A percentile compares a stretch with the other conserved stretches of the same genome.
Conservation (phyloP, 768 basidiomycete genomes). For the Trametes punicea region DNA sequence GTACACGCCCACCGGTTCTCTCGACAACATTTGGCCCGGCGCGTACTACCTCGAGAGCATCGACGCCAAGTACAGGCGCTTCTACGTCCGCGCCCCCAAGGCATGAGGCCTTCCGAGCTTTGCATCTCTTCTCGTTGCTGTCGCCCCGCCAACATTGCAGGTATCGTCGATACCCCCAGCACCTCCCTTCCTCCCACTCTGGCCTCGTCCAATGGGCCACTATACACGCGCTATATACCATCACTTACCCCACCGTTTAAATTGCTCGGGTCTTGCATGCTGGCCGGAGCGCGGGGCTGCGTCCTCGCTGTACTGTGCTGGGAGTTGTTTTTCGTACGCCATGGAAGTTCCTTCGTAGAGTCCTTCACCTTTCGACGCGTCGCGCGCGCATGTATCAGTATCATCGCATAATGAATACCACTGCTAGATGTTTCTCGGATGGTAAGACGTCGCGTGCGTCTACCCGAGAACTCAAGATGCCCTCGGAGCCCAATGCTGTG, state of each 20-base stretch:
- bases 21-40: conserved; percentile 94
- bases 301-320: not conserved
- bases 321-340: not conserved
- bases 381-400: conserved; percentile 8
- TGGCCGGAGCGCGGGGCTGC: too few species aligned
- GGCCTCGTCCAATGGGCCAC: not conserved
- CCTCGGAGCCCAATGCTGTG: too few species aligned
- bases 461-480: too few species aligned
- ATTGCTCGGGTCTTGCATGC: too few species aligned
- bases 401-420: conserved; percentile 5
- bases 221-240: not conserved
- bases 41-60: conserved; percentile 89
- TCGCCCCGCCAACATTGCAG: not conserved
- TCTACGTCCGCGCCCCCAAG: conserved; percentile 57
- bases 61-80: conserved; percentile 89
- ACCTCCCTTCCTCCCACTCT: not conserved
- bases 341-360: not conserved
- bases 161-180: not conserved
- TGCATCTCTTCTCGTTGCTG: not conserved
- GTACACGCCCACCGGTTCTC: conserved; percentile 80
- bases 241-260: not conserved
- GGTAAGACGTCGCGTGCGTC: too few species aligned
- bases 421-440: conserved; percentile 3
- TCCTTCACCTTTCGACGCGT: not conserved
- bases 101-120: conserved; percentile 11